Evolutionary conservation across 148 eudicot genomes (phyloP).

Genomic region (Limonium bicolor): DNA sequence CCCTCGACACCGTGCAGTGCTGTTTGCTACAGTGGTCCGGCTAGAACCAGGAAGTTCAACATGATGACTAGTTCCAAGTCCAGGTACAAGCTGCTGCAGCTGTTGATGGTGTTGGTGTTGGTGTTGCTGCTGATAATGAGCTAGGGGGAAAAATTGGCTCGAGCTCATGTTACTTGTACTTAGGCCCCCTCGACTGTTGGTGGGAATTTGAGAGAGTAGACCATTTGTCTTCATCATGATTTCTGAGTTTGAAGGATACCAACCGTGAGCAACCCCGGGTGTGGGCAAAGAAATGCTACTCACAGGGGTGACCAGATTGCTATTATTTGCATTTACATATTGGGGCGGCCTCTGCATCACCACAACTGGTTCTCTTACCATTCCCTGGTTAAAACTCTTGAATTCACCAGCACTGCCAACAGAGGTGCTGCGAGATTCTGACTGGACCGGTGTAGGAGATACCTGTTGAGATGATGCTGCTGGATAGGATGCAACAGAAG

Average conservation of each 20-base stretch:
- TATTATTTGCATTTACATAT: constrained; percentile 41
- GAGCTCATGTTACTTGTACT: constrained; percentile 27
- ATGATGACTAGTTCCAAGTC: constrained; percentile 22
- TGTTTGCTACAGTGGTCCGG: constrained; percentile 17
- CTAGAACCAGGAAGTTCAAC: constrained; percentile 26
- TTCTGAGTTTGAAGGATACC: constrained; percentile 48
- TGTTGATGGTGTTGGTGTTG: constrained; percentile 44
- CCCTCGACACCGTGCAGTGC: constrained; percentile 35
- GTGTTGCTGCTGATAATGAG: background rate
- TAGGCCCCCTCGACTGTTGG: constrained; percentile 39
- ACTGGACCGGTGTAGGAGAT: constrained; percentile 36
- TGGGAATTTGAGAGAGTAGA: constrained; percentile 26
- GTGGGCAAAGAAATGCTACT: constrained; percentile 50
- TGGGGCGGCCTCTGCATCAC: constrained; percentile 83
- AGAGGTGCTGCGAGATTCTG: constrained; percentile 29
- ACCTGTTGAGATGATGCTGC: constrained; percentile 42
- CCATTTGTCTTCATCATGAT: constrained; percentile 42
- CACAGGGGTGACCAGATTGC: constrained; percentile 23
- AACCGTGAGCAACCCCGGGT: constrained; percentile 24
- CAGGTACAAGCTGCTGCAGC: constrained; percentile 29
- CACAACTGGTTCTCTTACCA: constrained; percentile 59
- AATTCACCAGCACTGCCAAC: constrained; percentile 43
- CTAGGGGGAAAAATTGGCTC: constrained; percentile 36
- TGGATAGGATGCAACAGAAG: constrained; percentile 51
- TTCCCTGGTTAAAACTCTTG: constrained; percentile 49